Percentiles rank a stretch among this genome's conserved stretches.
Conservation (phyloP, 768 basidiomycete genomes). For the Lactarius akahatsu region DNA sequence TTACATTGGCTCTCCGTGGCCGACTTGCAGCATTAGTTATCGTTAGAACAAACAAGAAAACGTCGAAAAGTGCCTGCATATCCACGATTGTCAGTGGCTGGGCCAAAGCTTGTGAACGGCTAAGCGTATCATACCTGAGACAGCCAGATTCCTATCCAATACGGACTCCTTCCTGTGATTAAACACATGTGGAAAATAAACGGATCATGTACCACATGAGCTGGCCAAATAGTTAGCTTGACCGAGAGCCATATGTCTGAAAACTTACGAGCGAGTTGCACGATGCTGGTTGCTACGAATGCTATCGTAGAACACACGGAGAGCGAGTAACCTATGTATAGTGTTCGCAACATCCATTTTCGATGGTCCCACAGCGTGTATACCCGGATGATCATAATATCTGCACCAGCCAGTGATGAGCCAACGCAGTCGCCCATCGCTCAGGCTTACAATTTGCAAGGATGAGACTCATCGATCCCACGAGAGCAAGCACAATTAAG, state of each 20-base stretch:
- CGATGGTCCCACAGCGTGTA: slow-evolving; percentile 41
- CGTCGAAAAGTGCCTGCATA: slow-evolving; percentile 39
- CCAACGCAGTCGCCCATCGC: slow-evolving; percentile 22
- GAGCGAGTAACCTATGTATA: slow-evolving; percentile 11
- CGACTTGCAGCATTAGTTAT: slow-evolving; percentile 40
- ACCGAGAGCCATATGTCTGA: neutral
- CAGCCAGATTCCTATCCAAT: slow-evolving; percentile 35
- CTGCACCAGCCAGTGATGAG: slow-evolving; percentile 34
- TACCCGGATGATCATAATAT: slow-evolving; percentile 40
- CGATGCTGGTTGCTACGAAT: slow-evolving; percentile 10
- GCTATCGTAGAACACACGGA: slow-evolving; percentile 18
- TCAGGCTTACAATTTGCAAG: slow-evolving; percentile 32
- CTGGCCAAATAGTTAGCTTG: slow-evolving; percentile 9
- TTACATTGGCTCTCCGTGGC: slow-evolving; percentile 37
- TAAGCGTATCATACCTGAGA: slow-evolving; percentile 36
- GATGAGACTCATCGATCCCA: slow-evolving; percentile 36
- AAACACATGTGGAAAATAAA: slow-evolving; percentile 25
- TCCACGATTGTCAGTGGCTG: neutral
- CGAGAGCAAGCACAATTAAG: slow-evolving; percentile 10
- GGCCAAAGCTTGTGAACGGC: neutral
- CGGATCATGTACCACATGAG: slow-evolving; percentile 5
- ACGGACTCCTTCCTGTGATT: slow-evolving; percentile 7
- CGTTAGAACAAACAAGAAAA: slow-evolving; percentile 38
- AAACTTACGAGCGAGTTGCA: slow-evolving; percentile 18
- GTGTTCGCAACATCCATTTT: slow-evolving; percentile 26